Evolutionary conservation across 768 basidiomycete species (phyloP), one percentile per base, ranked within the genome.

Genomic region (Krasilnikovozyma curviuscula): DNA sequence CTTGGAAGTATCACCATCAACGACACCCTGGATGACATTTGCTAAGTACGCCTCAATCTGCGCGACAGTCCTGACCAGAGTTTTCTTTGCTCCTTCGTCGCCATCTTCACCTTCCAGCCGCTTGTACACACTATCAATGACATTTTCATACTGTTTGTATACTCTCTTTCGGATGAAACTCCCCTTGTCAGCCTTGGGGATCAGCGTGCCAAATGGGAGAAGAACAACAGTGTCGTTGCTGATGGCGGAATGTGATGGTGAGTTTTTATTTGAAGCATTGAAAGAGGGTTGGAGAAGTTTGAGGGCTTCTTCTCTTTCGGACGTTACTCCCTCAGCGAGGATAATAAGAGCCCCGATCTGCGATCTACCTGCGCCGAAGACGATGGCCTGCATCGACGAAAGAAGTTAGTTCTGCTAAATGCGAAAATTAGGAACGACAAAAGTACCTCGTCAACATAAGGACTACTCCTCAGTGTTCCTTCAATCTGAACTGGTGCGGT

Each of bases 141-240:
- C 40, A 25, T 63, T 57, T 46, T 69, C 69, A 56, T 74, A 74
- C 44, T 69, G 66, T 37, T 66, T 67, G 59, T 76, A 76, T 33
- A 70, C 71, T 23, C 68, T 68, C 0, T 70, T 67, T 30, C 74
- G 61, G 8, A 75, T 54, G 42, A 74, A 71, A 30, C 65, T 68
- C 50, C 71, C 67, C 58, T 75, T 75, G 48, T 71, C 70, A 2
- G 73, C 71, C 50, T 67, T 57, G 0, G 73, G 74, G 24, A 76
- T 67, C 16, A 63, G 54, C 0, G 72, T 73, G 24, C 61, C 65
- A 41, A 51, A 62, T 21, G 72, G 70, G 9, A 76, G 61, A 47
- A 75, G 63, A 16, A 68, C 67, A 21, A 76, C 59, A 57, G 72
- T 70, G 51, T 76, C 75, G 0, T 67, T 66, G 0, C 69, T 59